Evolutionary conservation across 1,139 yeast genomes (phyloP), one percentile per base, ranked within the genome.

Genomic region (Hansenula sp.): DNA sequence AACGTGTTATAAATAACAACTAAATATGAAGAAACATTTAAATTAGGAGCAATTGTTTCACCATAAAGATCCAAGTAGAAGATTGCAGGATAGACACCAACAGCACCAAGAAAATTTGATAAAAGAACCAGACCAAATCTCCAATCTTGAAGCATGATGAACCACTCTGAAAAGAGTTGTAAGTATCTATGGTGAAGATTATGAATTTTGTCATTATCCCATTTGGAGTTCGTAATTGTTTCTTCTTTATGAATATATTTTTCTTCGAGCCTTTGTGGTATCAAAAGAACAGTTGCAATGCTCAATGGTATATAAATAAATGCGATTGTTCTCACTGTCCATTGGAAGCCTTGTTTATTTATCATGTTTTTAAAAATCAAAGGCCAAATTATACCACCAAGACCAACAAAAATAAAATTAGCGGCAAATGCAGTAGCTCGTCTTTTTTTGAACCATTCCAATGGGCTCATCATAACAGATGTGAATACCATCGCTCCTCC

Each of bases 11-110:
- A 54, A 7, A 54, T 42, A 11, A 52, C 52, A n/a, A 51, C 36
- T 4, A 51, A 33, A 31, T 51, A 52, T 4, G 48, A 28, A 2
- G 54, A 45, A 12, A 54, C 17, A 2, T 16, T 33, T 0, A 49
- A 16, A 2, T 29, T 36, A 5, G 58, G 58, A 9, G 37, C 37
- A 8, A 52, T 48, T 13, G 47, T 24, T 0, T 45, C 45, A 9
- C 53, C 58, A 43, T 49, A 54, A 33, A 47, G 49, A 42, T 54
- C 58, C n/a, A 54, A 30, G 35, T 52, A 54, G 36, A 54, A 54
- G 8, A 52, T 54, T 1, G 58, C 54, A 11, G 58, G 53, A 43
- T 49, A 54, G 10, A 55, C 40, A 2, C 50, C 56, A 44, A 54
- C 46, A 50, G 50, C 48, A 5, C 55, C 55, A 7, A 52, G 15